Conservation (phyloP, 345 rosid genomes). For the Sisymbrium irio region DNA sequence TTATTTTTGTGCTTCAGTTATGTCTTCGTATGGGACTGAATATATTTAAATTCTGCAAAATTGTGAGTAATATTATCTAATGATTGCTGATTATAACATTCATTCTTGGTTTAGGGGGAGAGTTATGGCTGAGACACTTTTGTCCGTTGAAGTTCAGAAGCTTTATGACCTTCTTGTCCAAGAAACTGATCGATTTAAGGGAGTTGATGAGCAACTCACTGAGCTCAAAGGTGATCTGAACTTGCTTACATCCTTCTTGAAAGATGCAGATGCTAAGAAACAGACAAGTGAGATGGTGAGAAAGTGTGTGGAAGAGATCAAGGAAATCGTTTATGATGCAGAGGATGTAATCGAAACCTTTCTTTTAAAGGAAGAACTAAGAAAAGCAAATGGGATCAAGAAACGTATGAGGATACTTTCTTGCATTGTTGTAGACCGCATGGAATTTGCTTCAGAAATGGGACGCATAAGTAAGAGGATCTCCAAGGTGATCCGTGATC, state of each 20-base stretch:
- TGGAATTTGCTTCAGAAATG: background rate
- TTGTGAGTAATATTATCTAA: too few species aligned
- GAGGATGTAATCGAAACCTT: conserved; percentile 32
- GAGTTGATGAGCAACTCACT: too few species aligned
- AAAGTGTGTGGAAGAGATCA: conserved; percentile 30
- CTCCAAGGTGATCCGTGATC: background rate
- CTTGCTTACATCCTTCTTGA: conserved; percentile 10
- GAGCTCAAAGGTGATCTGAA: too few species aligned
- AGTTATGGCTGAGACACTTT: too few species aligned
- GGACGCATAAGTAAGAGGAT: background rate
- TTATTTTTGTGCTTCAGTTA: too few species aligned
- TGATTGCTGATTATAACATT: too few species aligned
- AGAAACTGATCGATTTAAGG: too few species aligned
- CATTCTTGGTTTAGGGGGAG: too few species aligned
- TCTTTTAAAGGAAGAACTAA: background rate
- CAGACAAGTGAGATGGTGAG: conserved; percentile 29
- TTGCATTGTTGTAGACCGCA: background rate
- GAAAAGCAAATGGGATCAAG: background rate
- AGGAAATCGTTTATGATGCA: conserved; percentile 22
- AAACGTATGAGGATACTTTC: background rate
- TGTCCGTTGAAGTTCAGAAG: too few species aligned
- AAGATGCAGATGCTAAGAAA: conserved; percentile 32
- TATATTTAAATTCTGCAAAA: too few species aligned
- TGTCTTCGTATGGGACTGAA: too few species aligned
- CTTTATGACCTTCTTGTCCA: too few species aligned